These are phyloP conservation scores for Raphidocelis subcapitata DNA, from an alignment of 139 green algal genomes.

Conservation along the genomic window DNA sequence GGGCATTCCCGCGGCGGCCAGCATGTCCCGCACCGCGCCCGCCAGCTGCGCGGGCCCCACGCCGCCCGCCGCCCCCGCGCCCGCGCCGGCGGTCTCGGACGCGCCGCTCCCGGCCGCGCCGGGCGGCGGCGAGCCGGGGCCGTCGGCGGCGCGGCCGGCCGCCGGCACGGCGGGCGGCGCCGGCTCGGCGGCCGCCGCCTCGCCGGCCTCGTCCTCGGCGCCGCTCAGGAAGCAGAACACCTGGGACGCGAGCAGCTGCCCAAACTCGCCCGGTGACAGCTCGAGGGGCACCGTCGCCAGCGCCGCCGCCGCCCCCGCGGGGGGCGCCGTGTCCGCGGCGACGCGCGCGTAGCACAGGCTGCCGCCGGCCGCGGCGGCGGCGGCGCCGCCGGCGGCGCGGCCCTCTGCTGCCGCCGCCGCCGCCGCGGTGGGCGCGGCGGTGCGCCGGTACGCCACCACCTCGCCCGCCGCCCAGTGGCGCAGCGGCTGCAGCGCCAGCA, in stretches of 20 bases:
- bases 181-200: background rate
- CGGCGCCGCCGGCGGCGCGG: background rate
- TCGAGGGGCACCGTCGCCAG: constrained; percentile 48
- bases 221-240: constrained; percentile 48
- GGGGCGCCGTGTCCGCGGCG: constrained; percentile 37
- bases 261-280: constrained; percentile 39
- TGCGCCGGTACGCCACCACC: constrained; percentile 28
- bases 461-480: constrained; percentile 49
- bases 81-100: background rate
- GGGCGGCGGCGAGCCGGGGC: background rate
- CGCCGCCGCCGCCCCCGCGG: constrained; percentile 11
- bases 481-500: constrained; percentile 59
- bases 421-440: background rate
- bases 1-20: constrained; percentile 61
- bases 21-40: constrained; percentile 59
- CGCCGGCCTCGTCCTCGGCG: background rate
- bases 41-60: constrained; percentile 46
- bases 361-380: background rate
- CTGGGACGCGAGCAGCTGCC: constrained; percentile 33
- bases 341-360: constrained; percentile 50
- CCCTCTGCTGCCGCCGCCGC: constrained; percentile 2
- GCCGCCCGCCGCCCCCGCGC: background rate
- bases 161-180: background rate
- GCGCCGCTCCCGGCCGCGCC: background rate
- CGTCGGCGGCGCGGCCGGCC: background rate